Conservation (phyloP, 768 basidiomycete species). For the Fomitopsis serialis region DNA sequence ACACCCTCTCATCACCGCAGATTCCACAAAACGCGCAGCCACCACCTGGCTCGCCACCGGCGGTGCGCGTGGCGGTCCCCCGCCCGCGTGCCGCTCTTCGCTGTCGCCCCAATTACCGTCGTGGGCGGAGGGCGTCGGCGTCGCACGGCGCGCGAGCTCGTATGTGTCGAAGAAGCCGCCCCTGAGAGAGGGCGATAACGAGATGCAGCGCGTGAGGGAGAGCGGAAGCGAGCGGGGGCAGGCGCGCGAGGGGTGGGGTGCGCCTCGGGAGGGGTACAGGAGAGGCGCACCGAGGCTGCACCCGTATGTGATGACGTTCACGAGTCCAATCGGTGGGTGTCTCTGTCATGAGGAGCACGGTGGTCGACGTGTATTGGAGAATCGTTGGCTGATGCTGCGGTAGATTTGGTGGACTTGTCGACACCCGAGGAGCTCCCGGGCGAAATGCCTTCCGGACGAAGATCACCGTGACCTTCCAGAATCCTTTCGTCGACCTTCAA, state of each 20-base stretch:
- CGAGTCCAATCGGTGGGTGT: slow-evolving; percentile 32
- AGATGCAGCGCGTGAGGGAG: not conserved
- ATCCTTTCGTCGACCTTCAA: too few species aligned
- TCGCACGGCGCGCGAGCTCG: not conserved
- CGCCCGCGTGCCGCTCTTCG: not conserved
- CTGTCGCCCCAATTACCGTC: not conserved
- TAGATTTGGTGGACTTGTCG: too few species aligned
- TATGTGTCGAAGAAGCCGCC: not conserved
- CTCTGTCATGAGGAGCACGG: too few species aligned
- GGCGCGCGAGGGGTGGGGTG: not conserved
- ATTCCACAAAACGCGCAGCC: slow-evolving; percentile 2
- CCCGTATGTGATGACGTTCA: slow-evolving; percentile 31
- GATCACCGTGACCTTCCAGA: too few species aligned
- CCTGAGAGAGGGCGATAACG: not conserved
- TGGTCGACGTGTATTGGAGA: too few species aligned
- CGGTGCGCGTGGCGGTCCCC: not conserved
- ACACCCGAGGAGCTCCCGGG: too few species aligned
- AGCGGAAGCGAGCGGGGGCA: slow-evolving; percentile 3
- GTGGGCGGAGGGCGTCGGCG: not conserved
- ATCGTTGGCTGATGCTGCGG: too few species aligned
- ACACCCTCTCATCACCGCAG: slow-evolving; percentile 19
- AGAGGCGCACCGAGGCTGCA: slow-evolving; percentile 17
- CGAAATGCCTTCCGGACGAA: too few species aligned
- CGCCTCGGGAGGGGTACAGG: not conserved
- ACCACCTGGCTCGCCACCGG: not conserved